Evolutionary conservation across 148 eudicot genomes (phyloP), one percentile per base, ranked within the genome.

Genomic region (Fagopyrum esculentum): DNA sequence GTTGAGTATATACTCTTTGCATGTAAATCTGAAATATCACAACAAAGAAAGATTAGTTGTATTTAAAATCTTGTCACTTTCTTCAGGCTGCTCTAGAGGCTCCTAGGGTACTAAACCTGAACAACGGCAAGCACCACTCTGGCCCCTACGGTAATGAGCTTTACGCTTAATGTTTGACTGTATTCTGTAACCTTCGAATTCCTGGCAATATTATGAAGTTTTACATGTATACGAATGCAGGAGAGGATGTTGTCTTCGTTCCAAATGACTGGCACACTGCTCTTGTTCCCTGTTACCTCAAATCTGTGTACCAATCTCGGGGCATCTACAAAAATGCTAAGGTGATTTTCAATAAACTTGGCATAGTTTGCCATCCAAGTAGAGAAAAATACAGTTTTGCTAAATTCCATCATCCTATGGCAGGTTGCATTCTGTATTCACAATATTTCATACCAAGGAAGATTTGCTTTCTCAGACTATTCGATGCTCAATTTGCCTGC

Each of bases 261-360:
- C 94, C 94, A 57, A 95, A 95, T 77, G 99, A 95, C 82, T 95
- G 99, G 99, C 99, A 95, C 81, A 87, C 92, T 11, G 91, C 97
- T 72, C 88, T 89, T 77, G 83, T 95, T 75, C 96, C 99, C 6
- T 95, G 99, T 85, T 95, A 95, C 82, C 85, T 95, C 48, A 95
- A 95, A 83, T 52, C 85, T 50, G 78, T 85, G 81, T 95, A 95
- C 85, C 77, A 95, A 76, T 74, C 94, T 15, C 81, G 69, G 71
- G 97, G 97, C 49, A 79, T 89, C 29, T 92, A 90, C 80, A 74
- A 47, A 49, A 87, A 69, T 78, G 99, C 99, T 69, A 95, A 89
- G 83, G 99, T 90, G 75, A 70, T 40, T 51, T 54, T 40, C 29
- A 29, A 15, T 51, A 45, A 9, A 71, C 43, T 51, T 9, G 15